phyloP scores from a whole-genome alignment of 1,284 basidiomycete genomes.

The Heterobasidion occidentale region DNA sequence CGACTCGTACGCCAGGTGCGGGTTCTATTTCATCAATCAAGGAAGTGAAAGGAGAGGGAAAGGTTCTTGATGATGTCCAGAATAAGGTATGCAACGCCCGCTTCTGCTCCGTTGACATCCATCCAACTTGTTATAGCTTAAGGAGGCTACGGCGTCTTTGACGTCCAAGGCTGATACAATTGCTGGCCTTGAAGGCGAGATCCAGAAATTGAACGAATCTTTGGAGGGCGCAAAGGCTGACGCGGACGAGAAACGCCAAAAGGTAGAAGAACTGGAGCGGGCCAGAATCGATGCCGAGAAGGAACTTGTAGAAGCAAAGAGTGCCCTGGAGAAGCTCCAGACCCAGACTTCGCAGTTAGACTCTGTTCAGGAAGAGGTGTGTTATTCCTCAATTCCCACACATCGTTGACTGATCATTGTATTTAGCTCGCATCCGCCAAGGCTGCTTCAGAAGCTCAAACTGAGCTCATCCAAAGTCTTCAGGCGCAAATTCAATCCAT shows the following conservation, averaged over 20 bases:
- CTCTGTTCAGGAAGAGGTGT: conserved; percentile 42
- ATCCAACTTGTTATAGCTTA: conserved; percentile 33
- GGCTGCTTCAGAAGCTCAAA: conserved; percentile 29
- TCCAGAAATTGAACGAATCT: conserved; percentile 41
- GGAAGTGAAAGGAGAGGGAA: conserved; percentile 57
- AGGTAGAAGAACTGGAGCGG: conserved; percentile 37
- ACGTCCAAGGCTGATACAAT: conserved; percentile 41
- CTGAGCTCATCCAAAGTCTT: conserved; percentile 37
- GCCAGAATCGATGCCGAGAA: conserved; percentile 40
- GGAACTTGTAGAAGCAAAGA: conserved; percentile 37
- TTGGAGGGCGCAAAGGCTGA: conserved; percentile 42
- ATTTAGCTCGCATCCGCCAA: conserved; percentile 46
- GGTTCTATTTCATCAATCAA: conserved; percentile 63
- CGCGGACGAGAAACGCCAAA: conserved; percentile 34
- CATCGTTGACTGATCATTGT: conserved; percentile 1
- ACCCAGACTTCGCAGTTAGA: conserved; percentile 31
- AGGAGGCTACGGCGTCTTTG: conserved; percentile 46
- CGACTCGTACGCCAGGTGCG: conserved; percentile 33
- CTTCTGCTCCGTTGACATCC: conserved; percentile 8
- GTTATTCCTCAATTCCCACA: conserved; percentile 10
- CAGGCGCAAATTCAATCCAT: conserved; percentile 43
- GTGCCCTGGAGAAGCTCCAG: conserved; percentile 33
- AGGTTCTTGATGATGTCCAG: conserved; percentile 48
- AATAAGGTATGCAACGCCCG: conserved; percentile 37
- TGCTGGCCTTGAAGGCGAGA: conserved; percentile 40